Conservation (phyloP, 441 rosid species). For the Eutrema salsugineum region DNA sequence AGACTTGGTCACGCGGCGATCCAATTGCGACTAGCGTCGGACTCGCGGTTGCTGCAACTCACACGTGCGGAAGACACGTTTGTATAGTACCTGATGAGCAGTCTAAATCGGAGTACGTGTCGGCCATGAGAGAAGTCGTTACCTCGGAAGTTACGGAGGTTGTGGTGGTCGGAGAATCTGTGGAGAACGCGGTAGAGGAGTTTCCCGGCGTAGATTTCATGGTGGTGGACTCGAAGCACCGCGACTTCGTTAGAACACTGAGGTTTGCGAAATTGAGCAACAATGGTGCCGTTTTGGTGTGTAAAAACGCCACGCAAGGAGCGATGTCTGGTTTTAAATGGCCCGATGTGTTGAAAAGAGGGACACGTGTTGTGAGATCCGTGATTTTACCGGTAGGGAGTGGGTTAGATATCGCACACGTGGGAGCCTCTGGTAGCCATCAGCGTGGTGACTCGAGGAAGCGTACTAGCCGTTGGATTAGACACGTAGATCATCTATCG, state of each 20-base stretch:
- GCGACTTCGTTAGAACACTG: slow-evolving; percentile 54
- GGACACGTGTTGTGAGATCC: slow-evolving; percentile 61
- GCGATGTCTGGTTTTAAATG: slow-evolving; percentile 47
- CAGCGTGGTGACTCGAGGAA: slow-evolving; percentile 17
- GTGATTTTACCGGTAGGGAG: slow-evolving; percentile 65
- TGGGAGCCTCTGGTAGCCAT: slow-evolving; percentile 37
- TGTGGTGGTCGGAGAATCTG: slow-evolving; percentile 50
- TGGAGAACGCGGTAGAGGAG: slow-evolving; percentile 44
- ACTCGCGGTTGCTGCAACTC: slow-evolving; percentile 59
- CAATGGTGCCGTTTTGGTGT: slow-evolving; percentile 70
- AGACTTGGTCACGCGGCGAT: slow-evolving; percentile 60
- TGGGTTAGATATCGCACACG: slow-evolving; percentile 72
- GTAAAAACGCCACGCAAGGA: slow-evolving; percentile 59
- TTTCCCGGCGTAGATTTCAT: slow-evolving; percentile 63
- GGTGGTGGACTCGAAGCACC: slow-evolving; percentile 59
- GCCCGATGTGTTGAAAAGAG: slow-evolving; percentile 42
- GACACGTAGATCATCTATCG: slow-evolving; percentile 55
- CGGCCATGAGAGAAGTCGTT: slow-evolving; percentile 35
- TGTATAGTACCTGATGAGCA: slow-evolving; percentile 68
- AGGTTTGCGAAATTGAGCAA: slow-evolving; percentile 48
- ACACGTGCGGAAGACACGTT: slow-evolving; percentile 69
- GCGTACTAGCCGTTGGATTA: slow-evolving; percentile 67
- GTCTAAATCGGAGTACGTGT: slow-evolving; percentile 48
- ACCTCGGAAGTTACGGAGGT: slow-evolving; percentile 27
- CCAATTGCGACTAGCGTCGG: slow-evolving; percentile 65